These are phyloP conservation scores for Bathelium albidoporum DNA, from an alignment of 495 filamentous ascomycete species.

Conservation along the genomic window DNA sequence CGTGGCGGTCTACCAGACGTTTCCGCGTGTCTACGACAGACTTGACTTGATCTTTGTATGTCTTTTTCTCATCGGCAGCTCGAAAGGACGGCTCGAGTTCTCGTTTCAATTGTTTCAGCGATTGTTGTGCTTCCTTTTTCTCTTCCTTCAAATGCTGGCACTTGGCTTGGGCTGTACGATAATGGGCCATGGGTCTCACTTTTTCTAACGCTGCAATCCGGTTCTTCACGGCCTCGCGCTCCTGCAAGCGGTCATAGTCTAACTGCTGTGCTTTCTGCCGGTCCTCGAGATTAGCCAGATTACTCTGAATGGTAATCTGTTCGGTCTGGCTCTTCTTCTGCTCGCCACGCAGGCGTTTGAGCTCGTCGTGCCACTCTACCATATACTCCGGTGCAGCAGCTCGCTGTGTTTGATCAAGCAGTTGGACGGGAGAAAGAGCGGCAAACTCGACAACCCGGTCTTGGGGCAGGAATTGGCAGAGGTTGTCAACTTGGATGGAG, in stretches of 20 bases:
- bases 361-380: conserved; percentile 61
- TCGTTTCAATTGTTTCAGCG: conserved; percentile 36
- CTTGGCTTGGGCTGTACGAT: conserved; percentile 33
- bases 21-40: conserved; percentile 43
- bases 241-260: conserved; percentile 73
- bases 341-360: conserved; percentile 58
- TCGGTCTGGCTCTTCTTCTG: conserved; percentile 56
- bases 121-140: conserved; percentile 25
- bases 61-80: conserved; percentile 23
- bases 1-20: conserved; percentile 39
- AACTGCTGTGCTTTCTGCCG: conserved; percentile 69
- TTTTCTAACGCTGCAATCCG: conserved; percentile 57
- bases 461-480: conserved; percentile 95
- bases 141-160: conserved; percentile 38
- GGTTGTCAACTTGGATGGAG: conserved; percentile 89
- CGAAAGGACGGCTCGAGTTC: conserved; percentile 56
- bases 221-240: conserved; percentile 57
- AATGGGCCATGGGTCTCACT: conserved; percentile 54
- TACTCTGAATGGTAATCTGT: conserved; percentile 48
- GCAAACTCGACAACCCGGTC: conserved; percentile 95
- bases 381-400: conserved; percentile 76
- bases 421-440: conserved; percentile 69
- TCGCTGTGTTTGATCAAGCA: conserved; percentile 73
- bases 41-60: conserved; percentile 32
- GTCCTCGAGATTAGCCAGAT: conserved; percentile 53